These are phyloP conservation scores for Sechiopsis laciniata DNA, from an alignment of 306 rosid genomes.

Conservation along the genomic window DNA sequence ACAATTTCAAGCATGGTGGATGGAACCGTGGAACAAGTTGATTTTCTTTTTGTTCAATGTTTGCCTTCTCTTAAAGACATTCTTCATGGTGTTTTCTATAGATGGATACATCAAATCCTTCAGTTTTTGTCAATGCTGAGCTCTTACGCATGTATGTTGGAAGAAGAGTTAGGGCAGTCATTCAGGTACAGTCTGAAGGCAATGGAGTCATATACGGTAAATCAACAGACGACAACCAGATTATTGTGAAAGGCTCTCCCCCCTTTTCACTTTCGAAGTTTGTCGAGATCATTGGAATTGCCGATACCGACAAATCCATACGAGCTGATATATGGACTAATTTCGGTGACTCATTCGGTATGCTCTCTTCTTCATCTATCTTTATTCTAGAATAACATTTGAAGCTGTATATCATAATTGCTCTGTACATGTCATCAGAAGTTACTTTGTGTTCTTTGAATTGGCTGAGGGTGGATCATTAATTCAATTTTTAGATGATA, in stretches of 20 bases:
- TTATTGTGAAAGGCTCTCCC: conserved; percentile 65
- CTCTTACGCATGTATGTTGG: conserved; percentile 57
- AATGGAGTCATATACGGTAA: conserved; percentile 52
- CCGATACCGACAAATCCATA: conserved; percentile 71
- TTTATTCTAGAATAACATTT: neutral
- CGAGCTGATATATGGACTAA: conserved; percentile 73
- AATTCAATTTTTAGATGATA: neutral
- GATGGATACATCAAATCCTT: conserved; percentile 75
- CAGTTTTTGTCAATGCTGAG: conserved; percentile 72
- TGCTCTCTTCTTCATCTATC: neutral
- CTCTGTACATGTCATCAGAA: neutral
- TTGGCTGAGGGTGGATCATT: neutral
- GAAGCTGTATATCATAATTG: neutral
- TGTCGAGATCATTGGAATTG: conserved; percentile 86
- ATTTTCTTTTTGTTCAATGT: neutral
- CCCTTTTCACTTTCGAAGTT: conserved; percentile 45
- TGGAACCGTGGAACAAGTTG: neutral
- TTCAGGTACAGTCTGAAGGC: conserved; percentile 59
- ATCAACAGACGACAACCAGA: conserved; percentile 66
- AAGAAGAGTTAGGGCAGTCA: conserved; percentile 61
- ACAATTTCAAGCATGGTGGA: no score
- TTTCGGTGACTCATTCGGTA: conserved; percentile 79
- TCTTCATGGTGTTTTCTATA: conserved; percentile 1
- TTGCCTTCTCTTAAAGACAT: neutral
- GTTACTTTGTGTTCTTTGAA: neutral